Percentiles rank a stretch among this genome's conserved stretches.
Evolutionary conservation across 2,329 filamentous ascomycete species (phyloP).

Genomic region (Emergomyces orientalis): DNA sequence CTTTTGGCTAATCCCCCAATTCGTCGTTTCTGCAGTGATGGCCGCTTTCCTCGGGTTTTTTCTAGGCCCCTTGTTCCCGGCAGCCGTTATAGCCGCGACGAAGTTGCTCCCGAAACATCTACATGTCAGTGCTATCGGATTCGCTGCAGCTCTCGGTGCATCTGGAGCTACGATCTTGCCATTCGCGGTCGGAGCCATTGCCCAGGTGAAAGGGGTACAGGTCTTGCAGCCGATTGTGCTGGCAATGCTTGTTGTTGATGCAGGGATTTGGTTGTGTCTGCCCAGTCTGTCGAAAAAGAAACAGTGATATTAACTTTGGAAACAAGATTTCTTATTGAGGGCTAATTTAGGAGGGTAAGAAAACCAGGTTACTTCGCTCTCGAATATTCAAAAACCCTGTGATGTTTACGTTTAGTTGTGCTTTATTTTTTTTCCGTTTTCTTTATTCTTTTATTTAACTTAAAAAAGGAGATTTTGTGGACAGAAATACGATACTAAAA

Average conservation of each 20-base stretch:
- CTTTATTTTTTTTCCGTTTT: too few relatives aligned
- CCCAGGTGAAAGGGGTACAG: conserved; percentile 48
- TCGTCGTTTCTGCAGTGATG: conserved; percentile 62
- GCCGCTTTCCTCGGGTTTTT: conserved; percentile 69
- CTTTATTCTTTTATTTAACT: too few relatives aligned
- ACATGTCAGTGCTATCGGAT: conserved; percentile 73
- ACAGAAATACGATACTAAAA: not conserved
- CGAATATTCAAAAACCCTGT: not conserved
- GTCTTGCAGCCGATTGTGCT: conserved; percentile 53
- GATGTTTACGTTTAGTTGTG: not conserved
- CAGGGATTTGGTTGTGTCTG: conserved; percentile 41
- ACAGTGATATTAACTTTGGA: not conserved
- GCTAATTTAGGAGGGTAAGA: not conserved
- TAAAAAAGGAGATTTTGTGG: not conserved
- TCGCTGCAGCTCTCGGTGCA: conserved; percentile 68
- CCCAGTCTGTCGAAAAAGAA: conserved; percentile 19
- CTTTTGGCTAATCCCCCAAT: conserved; percentile 73
- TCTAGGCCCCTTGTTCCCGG: conserved; percentile 69
- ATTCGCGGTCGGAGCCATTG: conserved; percentile 39
- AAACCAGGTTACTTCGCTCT: too few relatives aligned
- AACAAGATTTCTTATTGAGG: not conserved
- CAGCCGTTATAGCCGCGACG: conserved; percentile 61
- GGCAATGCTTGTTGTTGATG: conserved; percentile 43
- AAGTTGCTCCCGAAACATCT: conserved; percentile 63
- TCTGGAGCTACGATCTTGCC: conserved; percentile 50